phyloP scores from a whole-genome alignment of 352 stramenopile species.

The Globisporangium ultimum region DNA sequence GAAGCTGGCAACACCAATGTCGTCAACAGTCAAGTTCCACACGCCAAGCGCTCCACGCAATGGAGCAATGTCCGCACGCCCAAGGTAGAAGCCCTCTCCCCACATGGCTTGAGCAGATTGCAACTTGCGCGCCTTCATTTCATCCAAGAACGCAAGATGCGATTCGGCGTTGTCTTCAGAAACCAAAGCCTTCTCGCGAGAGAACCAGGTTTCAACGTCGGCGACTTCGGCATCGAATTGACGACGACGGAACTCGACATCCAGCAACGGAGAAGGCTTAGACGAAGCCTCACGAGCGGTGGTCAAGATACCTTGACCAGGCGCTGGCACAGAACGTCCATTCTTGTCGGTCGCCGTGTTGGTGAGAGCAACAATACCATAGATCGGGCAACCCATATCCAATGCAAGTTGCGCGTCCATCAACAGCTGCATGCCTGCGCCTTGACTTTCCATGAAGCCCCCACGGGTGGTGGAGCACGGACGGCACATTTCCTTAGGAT shows the following conservation, averaged over 20 bases:
- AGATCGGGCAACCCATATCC: slow-evolving; percentile 87
- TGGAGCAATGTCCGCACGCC: slow-evolving; percentile 62
- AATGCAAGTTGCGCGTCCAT: slow-evolving; percentile 87
- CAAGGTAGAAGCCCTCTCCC: slow-evolving; percentile 63
- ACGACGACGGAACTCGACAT: slow-evolving; percentile 66
- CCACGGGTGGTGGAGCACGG: slow-evolving; percentile 74
- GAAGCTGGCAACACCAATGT: slow-evolving; percentile 82
- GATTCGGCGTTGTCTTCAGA: slow-evolving; percentile 26
- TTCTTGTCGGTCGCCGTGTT: slow-evolving; percentile 90
- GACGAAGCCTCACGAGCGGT: slow-evolving; percentile 58
- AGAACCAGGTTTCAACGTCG: slow-evolving; percentile 71
- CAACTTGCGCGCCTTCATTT: slow-evolving; percentile 70
- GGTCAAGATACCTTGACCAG: slow-evolving; percentile 84
- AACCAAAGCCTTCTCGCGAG: slow-evolving; percentile 44
- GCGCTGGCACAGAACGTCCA: slow-evolving; percentile 76
- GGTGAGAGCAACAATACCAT: slow-evolving; percentile 75
- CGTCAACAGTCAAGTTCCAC: slow-evolving; percentile 79
- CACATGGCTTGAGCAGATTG: slow-evolving; percentile 62
- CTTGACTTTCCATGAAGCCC: slow-evolving; percentile 89
- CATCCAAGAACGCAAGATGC: slow-evolving; percentile 44
- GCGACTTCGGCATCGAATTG: slow-evolving; percentile 77
- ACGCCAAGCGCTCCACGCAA: slow-evolving; percentile 70
- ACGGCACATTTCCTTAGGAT: slow-evolving; percentile 80
- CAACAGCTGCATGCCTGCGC: slow-evolving; percentile 83
- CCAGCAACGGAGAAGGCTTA: slow-evolving; percentile 47